phyloP scores from a whole-genome alignment of 768 basidiomycete genomes.

The Filobasidium floriforme region DNA sequence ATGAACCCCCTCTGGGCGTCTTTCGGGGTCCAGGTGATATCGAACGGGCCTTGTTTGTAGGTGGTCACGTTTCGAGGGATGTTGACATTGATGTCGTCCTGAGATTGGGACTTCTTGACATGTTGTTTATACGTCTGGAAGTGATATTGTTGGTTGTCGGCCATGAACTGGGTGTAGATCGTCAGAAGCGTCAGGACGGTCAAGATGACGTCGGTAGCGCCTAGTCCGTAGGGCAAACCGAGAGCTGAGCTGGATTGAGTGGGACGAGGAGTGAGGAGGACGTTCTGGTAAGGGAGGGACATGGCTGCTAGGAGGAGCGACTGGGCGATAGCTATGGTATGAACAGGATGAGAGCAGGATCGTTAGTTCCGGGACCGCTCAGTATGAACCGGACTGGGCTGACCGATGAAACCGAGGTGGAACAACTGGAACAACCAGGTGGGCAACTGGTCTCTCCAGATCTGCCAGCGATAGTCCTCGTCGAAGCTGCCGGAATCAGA shows the following conservation, averaged over 20 bases:
- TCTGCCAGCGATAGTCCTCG: slow-evolving; percentile 87
- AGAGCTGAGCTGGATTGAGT: slow-evolving; percentile 23
- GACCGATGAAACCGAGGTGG: slow-evolving; percentile 66
- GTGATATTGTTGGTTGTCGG: slow-evolving; percentile 87
- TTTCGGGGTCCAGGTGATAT: slow-evolving; percentile 10
- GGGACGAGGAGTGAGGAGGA: slow-evolving; percentile 40
- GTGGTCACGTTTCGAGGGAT: too few relatives aligned
- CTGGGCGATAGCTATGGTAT: slow-evolving; percentile 57
- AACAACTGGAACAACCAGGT: slow-evolving; percentile 56
- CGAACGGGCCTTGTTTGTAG: slow-evolving; percentile 9
- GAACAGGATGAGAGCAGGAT: slow-evolving; percentile 11
- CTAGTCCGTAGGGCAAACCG: slow-evolving; percentile 48
- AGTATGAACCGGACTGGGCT: slow-evolving; percentile 23
- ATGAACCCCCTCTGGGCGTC: slow-evolving; percentile 62
- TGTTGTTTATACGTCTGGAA: slow-evolving; percentile 65
- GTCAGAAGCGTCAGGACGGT: slow-evolving; percentile 55
- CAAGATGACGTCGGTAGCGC: slow-evolving; percentile 59
- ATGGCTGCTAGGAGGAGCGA: slow-evolving; percentile 72
- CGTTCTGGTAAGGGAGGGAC: slow-evolving; percentile 40
- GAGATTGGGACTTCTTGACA: slow-evolving; percentile 1
- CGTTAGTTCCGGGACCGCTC: too few relatives aligned
- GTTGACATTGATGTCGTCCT: neutral
- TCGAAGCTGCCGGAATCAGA: slow-evolving; percentile 56
- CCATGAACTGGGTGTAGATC: slow-evolving; percentile 65
- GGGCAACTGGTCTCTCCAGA: slow-evolving; percentile 60